Evolutionary conservation across 768 basidiomycete species (phyloP), one percentile per base, ranked within the genome.

Genomic region (Russula virescens): DNA sequence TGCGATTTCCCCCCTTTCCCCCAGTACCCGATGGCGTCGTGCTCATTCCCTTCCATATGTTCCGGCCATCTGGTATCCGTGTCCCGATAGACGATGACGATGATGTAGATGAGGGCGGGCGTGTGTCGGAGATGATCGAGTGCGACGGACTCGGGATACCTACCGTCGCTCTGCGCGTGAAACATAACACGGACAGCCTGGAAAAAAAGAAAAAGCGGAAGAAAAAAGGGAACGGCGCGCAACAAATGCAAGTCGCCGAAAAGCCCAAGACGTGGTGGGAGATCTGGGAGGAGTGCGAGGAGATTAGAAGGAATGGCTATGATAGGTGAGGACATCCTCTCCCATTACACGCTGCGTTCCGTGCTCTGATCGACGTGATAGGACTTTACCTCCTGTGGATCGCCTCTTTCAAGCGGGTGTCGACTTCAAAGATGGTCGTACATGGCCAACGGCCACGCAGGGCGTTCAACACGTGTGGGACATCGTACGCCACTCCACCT

Each of bases 241-340:
- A 68, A 4, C 58, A 69, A 59, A 67, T 50, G 10, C 47, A 48
- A 5, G 68, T 67, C 21, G 60, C 65, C 2, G 61, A 63, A 50
- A 72, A 71, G 35, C 73, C 71, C 55, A 57, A 69, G 19, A 75
- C 76, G 46, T 91, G 88, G 88, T 88, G 80, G 75, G 83, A 88
- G 62, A 75, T 82, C n/a, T 91, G 89, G 89, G 81, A 80, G 54
- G 82, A 86, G 46, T 76, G 74, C 3, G 88, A 90, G 70, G 72
- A 77, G 52, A 72, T 78, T 35, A 75, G 83, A 61, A 71, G 75
- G 43, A 73, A 73, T 69, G 31, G 73, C 73, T 46, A 75, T 72
- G 40, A 81, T 80, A 60, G 7, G 62, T 63, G 2, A 21, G 88
- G 69, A 71, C 65, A 84, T 75, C 18, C 9, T 21, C 42, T 31